Base-by-base conservation (phyloP, 495 filamentous ascomycete species). In the Aspergillus olivimuriae region DNA sequence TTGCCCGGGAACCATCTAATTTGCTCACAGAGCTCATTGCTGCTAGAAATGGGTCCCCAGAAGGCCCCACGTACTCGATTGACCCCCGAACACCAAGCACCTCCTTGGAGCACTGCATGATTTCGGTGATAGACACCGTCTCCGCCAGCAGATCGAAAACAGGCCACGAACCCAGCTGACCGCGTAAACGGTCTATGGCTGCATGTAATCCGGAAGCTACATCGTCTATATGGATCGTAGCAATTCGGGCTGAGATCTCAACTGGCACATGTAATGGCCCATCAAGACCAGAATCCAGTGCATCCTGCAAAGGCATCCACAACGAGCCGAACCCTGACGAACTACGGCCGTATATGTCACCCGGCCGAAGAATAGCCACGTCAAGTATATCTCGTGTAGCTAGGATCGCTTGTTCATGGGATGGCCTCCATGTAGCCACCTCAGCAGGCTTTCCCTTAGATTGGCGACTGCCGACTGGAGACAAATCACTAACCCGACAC, bases 71-170 rank as follows among this genome's bases (percentile, higher is more conserved):
- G 21, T 49, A 56, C 38, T 48, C 48, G 17, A 56, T 8, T 2
- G 36, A 31, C n/a, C 34, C 41, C 1, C 43, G 28, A 6, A 56
- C 30, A 0, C 38, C 45, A 4, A 49, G 16, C 4, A 28, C 43
- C 0, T 14, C 17, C 30, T 49, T 45, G 4, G 31, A 24, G 5
- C n/a, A 35, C 16, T 56, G 41, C 32, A 43, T 46, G 16, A 52
- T 46, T 5, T 49, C 48, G 17, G 15, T 12, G 0, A 50, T 12
- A 2, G 36, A 24, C 19, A 56, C 7, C 1, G 49, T 52, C 55
- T 60, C 60, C 31, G 57, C 60, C 16, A 63, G 41, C 5, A 73
- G 55, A 52, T 70, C 63, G 56, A 73, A 73, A 4, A 73, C 53
- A 1, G 68, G 69, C 50, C 64, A 68, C 1, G 61, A 40, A 14